Percentiles rank a stretch among this genome's conserved stretches.
Evolutionary conservation across 2,329 filamentous ascomycete species (phyloP).

Genomic region (Colletotrichum phormii): DNA sequence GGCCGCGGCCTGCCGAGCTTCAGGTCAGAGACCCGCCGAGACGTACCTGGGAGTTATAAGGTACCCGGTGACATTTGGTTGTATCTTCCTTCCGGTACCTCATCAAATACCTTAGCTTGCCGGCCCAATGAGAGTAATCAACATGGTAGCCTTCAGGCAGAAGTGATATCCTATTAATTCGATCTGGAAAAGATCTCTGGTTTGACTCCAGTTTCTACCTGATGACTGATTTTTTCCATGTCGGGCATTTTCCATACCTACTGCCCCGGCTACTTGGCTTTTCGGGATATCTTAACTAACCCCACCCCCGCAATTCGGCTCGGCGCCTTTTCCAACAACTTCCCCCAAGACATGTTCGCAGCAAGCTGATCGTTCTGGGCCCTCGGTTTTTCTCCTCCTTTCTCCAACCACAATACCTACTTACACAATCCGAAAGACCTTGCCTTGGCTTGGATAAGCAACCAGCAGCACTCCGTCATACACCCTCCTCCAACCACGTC

Average conservation of each 20-base stretch:
- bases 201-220: background rate
- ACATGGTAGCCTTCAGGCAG: background rate
- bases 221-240: background rate
- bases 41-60: background rate
- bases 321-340: conserved; percentile 15
- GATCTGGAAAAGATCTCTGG: background rate
- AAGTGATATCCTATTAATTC: background rate
- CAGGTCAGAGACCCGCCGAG: background rate
- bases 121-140: background rate
- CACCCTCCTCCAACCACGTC: background rate
- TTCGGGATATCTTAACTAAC: background rate
- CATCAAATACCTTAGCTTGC: background rate
- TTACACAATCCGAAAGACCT: background rate
- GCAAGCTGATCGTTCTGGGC: background rate
- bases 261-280: background rate
- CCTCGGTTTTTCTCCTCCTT: conserved; percentile 6
- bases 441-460: too few relatives aligned
- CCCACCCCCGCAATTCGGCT: conserved; percentile 36
- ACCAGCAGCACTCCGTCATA: background rate
- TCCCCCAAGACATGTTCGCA: conserved; percentile 14
- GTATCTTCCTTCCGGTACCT: background rate
- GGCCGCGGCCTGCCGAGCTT: conserved; percentile 11
- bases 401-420: conserved; percentile 10
- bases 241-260: background rate
- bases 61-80: background rate